A percentile compares a stretch with the other conserved stretches of the same genome.
These are phyloP conservation scores for Guillardia theta DNA, from an alignment of 78 protist genomes.

Conservation along the genomic window DNA sequence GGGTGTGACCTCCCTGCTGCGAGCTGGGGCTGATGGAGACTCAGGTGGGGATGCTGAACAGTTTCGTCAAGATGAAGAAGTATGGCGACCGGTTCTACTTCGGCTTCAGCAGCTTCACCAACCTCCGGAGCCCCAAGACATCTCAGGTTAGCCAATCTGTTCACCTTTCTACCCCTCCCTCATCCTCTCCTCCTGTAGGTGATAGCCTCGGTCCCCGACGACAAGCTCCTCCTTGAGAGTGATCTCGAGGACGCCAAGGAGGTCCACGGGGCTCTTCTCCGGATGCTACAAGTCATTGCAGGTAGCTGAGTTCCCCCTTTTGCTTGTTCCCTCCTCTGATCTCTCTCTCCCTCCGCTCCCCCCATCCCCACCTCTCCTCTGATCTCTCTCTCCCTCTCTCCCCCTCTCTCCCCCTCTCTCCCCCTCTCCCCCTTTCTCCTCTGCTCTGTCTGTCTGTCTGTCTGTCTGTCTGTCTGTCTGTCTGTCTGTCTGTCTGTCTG, in stretches of 20 bases:
- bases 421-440: no score
- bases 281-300: not conserved
- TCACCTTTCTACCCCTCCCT: not conserved
- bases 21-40: not conserved
- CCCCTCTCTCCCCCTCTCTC: not conserved
- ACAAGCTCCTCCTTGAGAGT: constrained; percentile 4
- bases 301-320: not conserved
- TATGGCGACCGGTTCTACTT: not conserved
- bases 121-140: constrained; percentile 22
- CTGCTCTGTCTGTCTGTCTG: not conserved
- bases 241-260: not conserved
- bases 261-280: not conserved
- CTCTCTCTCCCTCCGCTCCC: not conserved
- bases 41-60: not conserved
- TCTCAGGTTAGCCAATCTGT: not conserved
- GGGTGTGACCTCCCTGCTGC: not conserved
- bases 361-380: not conserved
- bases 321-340: not conserved
- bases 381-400: not conserved
- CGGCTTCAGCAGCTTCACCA: not conserved
- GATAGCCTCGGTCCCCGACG: not conserved
- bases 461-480: not conserved
- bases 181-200: not conserved
- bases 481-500: not conserved
- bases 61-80: not conserved